phyloP scores from a whole-genome alignment of 2,329 filamentous ascomycete genomes.

The Calcarisporium arbuscula region DNA sequence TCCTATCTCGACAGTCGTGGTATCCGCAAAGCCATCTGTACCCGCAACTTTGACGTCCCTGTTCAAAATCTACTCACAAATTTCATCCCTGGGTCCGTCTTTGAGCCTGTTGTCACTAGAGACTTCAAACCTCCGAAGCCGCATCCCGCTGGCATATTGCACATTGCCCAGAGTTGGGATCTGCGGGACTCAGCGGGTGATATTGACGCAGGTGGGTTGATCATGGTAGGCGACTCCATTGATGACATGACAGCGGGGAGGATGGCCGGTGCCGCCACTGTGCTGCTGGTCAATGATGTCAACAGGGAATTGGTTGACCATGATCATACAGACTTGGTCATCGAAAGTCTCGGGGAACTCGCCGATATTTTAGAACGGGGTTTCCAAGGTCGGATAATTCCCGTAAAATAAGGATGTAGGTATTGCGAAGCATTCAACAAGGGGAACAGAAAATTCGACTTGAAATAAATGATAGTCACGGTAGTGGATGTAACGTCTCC shows the following conservation, averaged over 20 bases:
- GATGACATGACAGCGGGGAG: constrained; percentile 91
- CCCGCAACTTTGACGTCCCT: constrained; percentile 83
- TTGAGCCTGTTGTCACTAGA: constrained; percentile 76
- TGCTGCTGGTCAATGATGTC: constrained; percentile 80
- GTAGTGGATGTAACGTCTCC: no score
- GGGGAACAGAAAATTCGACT: no score
- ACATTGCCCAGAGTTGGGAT: constrained; percentile 75
- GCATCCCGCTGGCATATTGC: constrained; percentile 77
- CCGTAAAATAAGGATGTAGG: no score
- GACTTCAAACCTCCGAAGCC: constrained; percentile 83
- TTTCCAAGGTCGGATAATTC: constrained; percentile 51
- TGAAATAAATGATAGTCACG: no score
- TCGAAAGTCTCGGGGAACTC: constrained; percentile 68
- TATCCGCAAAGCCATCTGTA: constrained; percentile 81
- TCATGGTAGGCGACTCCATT: constrained; percentile 72
- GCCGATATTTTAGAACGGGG: constrained; percentile 69
- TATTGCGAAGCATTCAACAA: no score
- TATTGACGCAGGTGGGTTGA: constrained; percentile 40
- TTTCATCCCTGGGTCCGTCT: constrained; percentile 62
- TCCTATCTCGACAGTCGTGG: constrained; percentile 63
- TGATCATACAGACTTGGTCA: constrained; percentile 69
- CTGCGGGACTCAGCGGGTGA: constrained; percentile 30
- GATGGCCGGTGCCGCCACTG: constrained; percentile 78
- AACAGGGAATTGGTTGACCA: constrained; percentile 66
- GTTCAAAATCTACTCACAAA: constrained; percentile 68